A percentile compares a stretch with the other conserved stretches of the same genome.
These are phyloP conservation scores for Suhomyces bribrorum DNA, from an alignment of 1,139 yeast genomes.

Conservation along the genomic window DNA sequence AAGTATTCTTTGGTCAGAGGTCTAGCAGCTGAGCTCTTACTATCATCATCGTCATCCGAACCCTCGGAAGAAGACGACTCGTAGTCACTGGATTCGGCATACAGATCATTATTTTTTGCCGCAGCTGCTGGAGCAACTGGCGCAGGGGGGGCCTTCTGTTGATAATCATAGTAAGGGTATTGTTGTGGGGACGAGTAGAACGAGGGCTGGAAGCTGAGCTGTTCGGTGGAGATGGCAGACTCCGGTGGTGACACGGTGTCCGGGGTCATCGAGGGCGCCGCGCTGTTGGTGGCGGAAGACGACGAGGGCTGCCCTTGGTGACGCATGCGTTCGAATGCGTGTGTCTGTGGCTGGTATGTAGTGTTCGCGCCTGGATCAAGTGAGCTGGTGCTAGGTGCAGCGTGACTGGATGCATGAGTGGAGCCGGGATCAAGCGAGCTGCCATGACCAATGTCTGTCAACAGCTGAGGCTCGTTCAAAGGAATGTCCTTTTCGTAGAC, in stretches of 20 bases:
- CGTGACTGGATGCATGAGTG: background rate
- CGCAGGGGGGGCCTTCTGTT: slow-evolving; percentile 1
- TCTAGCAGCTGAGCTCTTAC: slow-evolving; percentile 9
- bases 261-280: slow-evolving; percentile 4
- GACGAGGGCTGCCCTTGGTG: background rate
- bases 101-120: slow-evolving; percentile 2
- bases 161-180: slow-evolving; percentile 10
- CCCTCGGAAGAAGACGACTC: slow-evolving; percentile 13
- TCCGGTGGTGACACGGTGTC: slow-evolving; percentile 10
- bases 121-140: slow-evolving; percentile 1
- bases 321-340: background rate
- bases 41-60: slow-evolving; percentile 21
- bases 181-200: slow-evolving; percentile 6
- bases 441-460: background rate
- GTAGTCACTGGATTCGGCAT: slow-evolving; percentile 16
- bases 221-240: slow-evolving; percentile 10
- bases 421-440: background rate
- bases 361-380: slow-evolving; percentile 2
- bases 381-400: background rate
- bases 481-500: background rate
- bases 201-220: slow-evolving; percentile 7
- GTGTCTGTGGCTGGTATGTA: no score
- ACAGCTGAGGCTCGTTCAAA: background rate
- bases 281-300: slow-evolving; percentile 1
- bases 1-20: slow-evolving; percentile 24